A percentile compares a stretch with the other conserved stretches of the same genome.
Evolutionary conservation across 140 eudicot genomes (phyloP).

Genomic region (Eryngium alpinum): DNA sequence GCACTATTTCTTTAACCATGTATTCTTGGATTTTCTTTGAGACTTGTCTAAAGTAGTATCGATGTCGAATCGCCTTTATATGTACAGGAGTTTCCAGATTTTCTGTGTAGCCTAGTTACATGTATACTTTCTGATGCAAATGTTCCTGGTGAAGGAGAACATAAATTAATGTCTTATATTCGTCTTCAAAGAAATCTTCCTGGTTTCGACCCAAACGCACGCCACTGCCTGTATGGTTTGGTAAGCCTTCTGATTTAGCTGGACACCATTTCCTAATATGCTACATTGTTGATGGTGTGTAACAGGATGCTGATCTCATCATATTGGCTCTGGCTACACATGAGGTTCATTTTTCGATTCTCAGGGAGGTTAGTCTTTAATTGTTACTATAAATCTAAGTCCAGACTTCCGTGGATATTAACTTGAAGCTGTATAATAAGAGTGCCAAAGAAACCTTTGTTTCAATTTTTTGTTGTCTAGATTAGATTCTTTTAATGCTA

Average conservation of each 20-base stretch:
- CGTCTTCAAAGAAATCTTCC: conserved; percentile 97
- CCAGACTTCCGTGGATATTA: neutral
- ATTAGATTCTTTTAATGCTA: neutral
- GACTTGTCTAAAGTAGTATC: conserved; percentile 47
- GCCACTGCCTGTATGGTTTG: conserved; percentile 94
- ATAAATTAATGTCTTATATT: conserved; percentile 89
- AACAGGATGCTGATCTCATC: conserved; percentile 94
- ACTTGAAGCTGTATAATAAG: conserved; percentile 3
- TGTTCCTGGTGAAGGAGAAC: conserved; percentile 99
- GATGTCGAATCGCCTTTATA: neutral
- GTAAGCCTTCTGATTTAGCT: conserved; percentile 35
- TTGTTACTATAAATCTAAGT: neutral
- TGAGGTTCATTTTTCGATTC: conserved; percentile 94
- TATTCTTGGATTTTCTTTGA: too few relatives aligned
- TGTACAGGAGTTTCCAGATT: neutral
- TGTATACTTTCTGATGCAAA: conserved; percentile 96
- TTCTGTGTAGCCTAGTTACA: conserved; percentile 26
- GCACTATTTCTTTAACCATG: too few relatives aligned
- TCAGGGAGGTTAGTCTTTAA: conserved; percentile 67
- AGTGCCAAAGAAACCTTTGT: neutral
- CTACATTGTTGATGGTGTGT: neutral
- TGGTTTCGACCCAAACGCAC: conserved; percentile 93
- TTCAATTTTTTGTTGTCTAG: neutral
- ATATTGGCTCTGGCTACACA: conserved; percentile 97
- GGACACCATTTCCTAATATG: neutral